Conservation (phyloP, 83 land plant genomes). For the Picea abies region DNA sequence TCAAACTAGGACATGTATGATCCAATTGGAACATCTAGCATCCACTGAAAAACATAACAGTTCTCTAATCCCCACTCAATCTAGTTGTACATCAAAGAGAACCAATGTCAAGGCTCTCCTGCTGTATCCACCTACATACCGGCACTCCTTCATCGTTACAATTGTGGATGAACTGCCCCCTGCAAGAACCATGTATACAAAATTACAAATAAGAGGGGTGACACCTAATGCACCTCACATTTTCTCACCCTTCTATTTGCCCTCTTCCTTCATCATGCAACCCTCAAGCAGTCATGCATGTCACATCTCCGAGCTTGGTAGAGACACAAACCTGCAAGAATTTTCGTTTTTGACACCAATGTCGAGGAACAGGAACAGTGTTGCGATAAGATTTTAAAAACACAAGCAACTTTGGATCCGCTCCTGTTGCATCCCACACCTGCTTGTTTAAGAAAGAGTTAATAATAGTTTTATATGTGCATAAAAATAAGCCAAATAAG, state of each 20-base stretch:
- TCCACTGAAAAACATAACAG: background rate
- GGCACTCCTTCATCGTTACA: conserved; percentile 76
- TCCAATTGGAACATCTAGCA: too few species aligned
- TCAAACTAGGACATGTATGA: too few species aligned
- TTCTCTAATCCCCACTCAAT: conserved; percentile 29
- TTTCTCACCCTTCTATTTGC: conserved; percentile 30
- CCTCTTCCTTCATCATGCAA: conserved; percentile 23
- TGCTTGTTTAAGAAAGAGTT: conserved; percentile 33
- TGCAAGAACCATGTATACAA: conserved; percentile 96
- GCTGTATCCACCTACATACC: conserved; percentile 73
- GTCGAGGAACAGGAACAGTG: conserved; percentile 99
- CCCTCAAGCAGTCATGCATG: conserved; percentile 24
- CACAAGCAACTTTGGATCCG: conserved; percentile 97
- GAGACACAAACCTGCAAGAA: conserved; percentile 85
- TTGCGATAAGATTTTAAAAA: conserved; percentile 93
- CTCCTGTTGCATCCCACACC: conserved; percentile 99
- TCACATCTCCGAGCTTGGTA: conserved; percentile 5
- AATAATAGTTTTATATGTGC: background rate
- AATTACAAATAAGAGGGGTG: conserved; percentile 93
- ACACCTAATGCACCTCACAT: conserved; percentile 65
- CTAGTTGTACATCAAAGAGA: conserved; percentile 32
- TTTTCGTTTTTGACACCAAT: conserved; percentile 99
- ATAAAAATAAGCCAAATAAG: background rate
- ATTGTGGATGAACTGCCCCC: conserved; percentile 60
- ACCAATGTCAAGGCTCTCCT: conserved; percentile 39